Conservation (phyloP, 768 basidiomycete species). For the Fomitopsis serialis region DNA sequence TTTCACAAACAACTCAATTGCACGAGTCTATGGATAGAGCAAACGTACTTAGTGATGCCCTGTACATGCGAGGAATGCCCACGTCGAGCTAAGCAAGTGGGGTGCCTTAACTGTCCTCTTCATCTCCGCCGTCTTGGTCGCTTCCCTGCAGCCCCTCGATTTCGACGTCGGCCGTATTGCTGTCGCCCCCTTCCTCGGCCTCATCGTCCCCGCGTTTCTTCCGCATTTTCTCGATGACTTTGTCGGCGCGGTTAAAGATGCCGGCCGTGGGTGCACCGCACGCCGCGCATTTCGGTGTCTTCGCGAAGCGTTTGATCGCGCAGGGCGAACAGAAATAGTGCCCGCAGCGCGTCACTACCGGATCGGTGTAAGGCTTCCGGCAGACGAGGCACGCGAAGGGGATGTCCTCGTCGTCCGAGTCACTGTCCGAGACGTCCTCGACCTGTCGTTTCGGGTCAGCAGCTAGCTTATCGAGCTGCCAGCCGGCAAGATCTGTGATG, state of each 20-base stretch:
- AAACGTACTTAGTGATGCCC: background rate
- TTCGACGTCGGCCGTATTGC: constrained; percentile 13
- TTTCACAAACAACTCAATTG: background rate
- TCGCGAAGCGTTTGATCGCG: constrained; percentile 91
- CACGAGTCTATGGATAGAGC: background rate
- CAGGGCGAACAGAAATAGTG: constrained; percentile 96
- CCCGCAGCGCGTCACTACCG: constrained; percentile 92
- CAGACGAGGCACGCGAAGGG: constrained; percentile 99
- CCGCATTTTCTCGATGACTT: constrained; percentile 83
- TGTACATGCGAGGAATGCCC: background rate
- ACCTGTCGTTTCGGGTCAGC: constrained; percentile 63
- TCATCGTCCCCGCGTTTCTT: constrained; percentile 51
- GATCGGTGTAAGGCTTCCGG: constrained; percentile 90
- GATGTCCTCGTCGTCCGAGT: constrained; percentile 79
- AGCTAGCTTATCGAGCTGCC: constrained; percentile 95
- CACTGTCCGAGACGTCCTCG: constrained; percentile 59
- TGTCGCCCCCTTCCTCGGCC: constrained; percentile 23
- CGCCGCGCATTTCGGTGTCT: constrained; percentile 92
- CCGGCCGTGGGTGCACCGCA: constrained; percentile 92
- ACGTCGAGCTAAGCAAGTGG: background rate
- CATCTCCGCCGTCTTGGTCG: constrained; percentile 23
- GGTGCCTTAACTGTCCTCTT: constrained; percentile 21
- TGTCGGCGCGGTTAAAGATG: constrained; percentile 94
- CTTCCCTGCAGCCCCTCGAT: constrained; percentile 50
- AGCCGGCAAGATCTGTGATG: constrained; percentile 83